Evolutionary conservation across 805 yeast genomes (phyloP), one percentile per base, ranked within the genome.

Genomic region (Candida multigemmis): DNA sequence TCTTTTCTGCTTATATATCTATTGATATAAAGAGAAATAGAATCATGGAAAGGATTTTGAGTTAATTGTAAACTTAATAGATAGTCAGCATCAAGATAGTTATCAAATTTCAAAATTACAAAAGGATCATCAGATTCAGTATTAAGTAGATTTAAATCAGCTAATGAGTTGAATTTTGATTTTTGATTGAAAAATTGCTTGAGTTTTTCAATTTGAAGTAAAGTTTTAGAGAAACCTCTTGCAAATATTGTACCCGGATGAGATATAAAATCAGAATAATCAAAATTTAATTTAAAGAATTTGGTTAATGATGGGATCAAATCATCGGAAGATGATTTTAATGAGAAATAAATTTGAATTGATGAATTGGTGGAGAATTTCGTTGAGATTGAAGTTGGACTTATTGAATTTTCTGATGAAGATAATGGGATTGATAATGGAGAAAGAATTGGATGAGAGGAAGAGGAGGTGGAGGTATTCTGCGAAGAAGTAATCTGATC

Each of bases 1-100:
- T 77, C 84, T 32, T 68, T 65, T 38, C 74, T 71, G 25, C 79
- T 76, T 24, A 77, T 65, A 46, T 79, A 84, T 42, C 65, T 74
- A 40, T 77, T 75, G 26, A 78, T 65, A 39, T 68, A 73, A 19
- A 71, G 45, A 13, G 56, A 52, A 30, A 56, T 22, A 25, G 40
- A 37, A 23, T 41, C 15, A 32, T 59, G 56, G 36, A 47, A 47
- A 7, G 40, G 42, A 30, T 51, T 49, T 12, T 30, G 24, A 17
- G 48, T 38, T 15, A 44, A 37, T 11, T 36, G 34, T 14, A 38
- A 33, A 18, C 45, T 35, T 14, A 53, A 26, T 11, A 41, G 25
- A n/a, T 52, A 14, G 5, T 32, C 60, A 6, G 46, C 58, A 37
- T 56, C 65, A 12, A 56, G 33, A 30, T 53, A 46, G 26, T 55